A percentile compares a stretch with the other conserved stretches of the same genome.
phyloP scores from a whole-genome alignment of 2,329 filamentous ascomycete genomes.

The Didymellaceae sp. region DNA sequence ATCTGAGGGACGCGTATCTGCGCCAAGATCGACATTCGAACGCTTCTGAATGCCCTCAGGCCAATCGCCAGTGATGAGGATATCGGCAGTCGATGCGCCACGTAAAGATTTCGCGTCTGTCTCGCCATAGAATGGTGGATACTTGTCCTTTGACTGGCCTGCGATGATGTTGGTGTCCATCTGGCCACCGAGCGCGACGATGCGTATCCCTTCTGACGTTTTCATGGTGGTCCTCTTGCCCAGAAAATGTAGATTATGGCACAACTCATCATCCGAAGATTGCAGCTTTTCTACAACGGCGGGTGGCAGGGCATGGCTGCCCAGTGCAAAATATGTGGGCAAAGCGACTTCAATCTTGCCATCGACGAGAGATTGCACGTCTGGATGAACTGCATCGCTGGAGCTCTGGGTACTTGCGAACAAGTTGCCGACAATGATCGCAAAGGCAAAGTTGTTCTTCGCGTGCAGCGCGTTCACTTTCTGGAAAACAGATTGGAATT shows the following conservation, averaged over 20 bases:
- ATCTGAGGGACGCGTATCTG: slow-evolving; percentile 61
- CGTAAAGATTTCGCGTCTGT: slow-evolving; percentile 77
- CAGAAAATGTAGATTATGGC: slow-evolving; percentile 88
- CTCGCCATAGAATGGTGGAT: slow-evolving; percentile 77
- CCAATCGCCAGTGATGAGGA: slow-evolving; percentile 88
- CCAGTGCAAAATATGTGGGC: slow-evolving; percentile 90
- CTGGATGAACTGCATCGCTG: slow-evolving; percentile 62
- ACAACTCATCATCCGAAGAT: slow-evolving; percentile 72
- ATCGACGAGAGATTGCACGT: slow-evolving; percentile 68
- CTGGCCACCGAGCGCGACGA: slow-evolving; percentile 83
- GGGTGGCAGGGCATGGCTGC: slow-evolving; percentile 72
- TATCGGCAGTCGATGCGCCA: slow-evolving; percentile 80
- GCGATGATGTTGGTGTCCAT: slow-evolving; percentile 67
- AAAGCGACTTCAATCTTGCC: slow-evolving; percentile 78
- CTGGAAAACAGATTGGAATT: slow-evolving; percentile 74
- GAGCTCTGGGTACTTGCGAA: slow-evolving; percentile 64
- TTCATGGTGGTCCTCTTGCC: slow-evolving; percentile 85
- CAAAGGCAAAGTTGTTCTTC: slow-evolving; percentile 88
- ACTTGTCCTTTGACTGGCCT: slow-evolving; percentile 72
- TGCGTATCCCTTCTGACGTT: slow-evolving; percentile 85
- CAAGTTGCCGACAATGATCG: slow-evolving; percentile 82
- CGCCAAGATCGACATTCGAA: slow-evolving; percentile 67
- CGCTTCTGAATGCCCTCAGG: slow-evolving; percentile 73
- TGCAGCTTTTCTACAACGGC: slow-evolving; percentile 76
- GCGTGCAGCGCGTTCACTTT: slow-evolving; percentile 82